Conservation (phyloP, 1,139 yeast genomes). For the Starmera stellimalicola region DNA sequence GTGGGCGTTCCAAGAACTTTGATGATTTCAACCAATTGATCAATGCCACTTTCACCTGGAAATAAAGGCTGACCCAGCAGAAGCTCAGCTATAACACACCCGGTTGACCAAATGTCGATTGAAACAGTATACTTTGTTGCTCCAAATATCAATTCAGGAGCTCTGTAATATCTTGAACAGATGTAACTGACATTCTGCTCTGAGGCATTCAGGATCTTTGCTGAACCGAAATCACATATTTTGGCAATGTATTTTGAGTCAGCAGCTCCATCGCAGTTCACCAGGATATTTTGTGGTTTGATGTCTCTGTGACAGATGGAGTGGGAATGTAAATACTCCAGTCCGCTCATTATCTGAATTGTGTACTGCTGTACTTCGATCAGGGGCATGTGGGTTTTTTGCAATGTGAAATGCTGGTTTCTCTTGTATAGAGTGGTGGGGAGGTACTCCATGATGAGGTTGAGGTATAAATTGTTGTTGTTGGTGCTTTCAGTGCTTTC, state of each 20-base stretch:
- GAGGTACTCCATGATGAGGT: constrained; percentile 80
- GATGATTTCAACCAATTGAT: constrained; percentile 93
- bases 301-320: constrained; percentile 97
- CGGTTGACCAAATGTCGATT: constrained; percentile 96
- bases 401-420: constrained; percentile 70
- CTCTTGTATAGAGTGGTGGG: constrained; percentile 95
- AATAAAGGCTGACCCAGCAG: constrained; percentile 92
- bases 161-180: constrained; percentile 92
- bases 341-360: constrained; percentile 83
- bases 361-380: constrained; percentile 85
- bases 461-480: constrained; percentile 72
- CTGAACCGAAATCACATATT: constrained; percentile 98
- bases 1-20: constrained; percentile 94
- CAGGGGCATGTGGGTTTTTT: constrained; percentile 73
- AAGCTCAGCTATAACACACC: constrained; percentile 96
- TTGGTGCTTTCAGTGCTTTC: constrained; percentile 32
- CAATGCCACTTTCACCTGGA: constrained; percentile 97
- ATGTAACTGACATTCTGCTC: constrained; percentile 96
- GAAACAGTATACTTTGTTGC: constrained; percentile 93
- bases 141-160: constrained; percentile 88
- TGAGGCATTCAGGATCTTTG: constrained; percentile 77
- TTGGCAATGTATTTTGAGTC: too few species aligned
- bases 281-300: constrained; percentile 88
- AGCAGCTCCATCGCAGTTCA: constrained; percentile 80
- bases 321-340: constrained; percentile 78